Conservation (phyloP, 257 asterid species). For the Verbascum thapsus region DNA sequence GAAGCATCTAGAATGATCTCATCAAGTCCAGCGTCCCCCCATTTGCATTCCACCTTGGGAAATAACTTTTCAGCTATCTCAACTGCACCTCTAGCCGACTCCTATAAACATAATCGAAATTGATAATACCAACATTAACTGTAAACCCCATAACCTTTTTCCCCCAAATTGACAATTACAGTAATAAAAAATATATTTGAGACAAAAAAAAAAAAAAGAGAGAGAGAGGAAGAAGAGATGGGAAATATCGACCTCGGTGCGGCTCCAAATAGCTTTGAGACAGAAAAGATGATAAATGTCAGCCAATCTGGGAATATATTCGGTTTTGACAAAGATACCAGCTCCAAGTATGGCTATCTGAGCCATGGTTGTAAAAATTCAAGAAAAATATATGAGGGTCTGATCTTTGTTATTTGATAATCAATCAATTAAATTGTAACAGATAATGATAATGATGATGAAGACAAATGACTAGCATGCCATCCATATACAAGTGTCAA, state of each 20-base stretch:
- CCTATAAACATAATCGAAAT: constrained; percentile 37
- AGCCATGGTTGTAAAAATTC: constrained; percentile 29
- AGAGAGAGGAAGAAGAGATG: background rate
- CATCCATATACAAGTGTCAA: too few relatives aligned
- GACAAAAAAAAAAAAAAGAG: too few relatives aligned
- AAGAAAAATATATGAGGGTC: constrained; percentile 7
- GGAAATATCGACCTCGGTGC: constrained; percentile 53
- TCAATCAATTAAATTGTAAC: too few relatives aligned
- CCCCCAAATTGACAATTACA: background rate
- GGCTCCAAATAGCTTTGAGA: constrained; percentile 72
- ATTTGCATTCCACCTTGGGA: constrained; percentile 64
- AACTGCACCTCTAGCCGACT: constrained; percentile 66
- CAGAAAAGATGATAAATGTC: constrained; percentile 55
- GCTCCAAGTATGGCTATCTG: constrained; percentile 72
- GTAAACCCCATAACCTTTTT: background rate
- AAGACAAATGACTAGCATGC: too few relatives aligned
- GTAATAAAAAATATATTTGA: too few relatives aligned
- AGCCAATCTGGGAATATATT: constrained; percentile 68
- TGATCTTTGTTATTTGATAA: too few relatives aligned
- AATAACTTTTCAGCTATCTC: constrained; percentile 56
- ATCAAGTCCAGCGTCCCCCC: constrained; percentile 68
- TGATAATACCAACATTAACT: background rate
- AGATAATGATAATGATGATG: too few relatives aligned
- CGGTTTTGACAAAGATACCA: constrained; percentile 63
- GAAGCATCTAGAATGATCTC: constrained; percentile 56